phyloP scores from a whole-genome alignment of 2,329 filamentous ascomycete species.

The Paracoccidioides lutzii region DNA sequence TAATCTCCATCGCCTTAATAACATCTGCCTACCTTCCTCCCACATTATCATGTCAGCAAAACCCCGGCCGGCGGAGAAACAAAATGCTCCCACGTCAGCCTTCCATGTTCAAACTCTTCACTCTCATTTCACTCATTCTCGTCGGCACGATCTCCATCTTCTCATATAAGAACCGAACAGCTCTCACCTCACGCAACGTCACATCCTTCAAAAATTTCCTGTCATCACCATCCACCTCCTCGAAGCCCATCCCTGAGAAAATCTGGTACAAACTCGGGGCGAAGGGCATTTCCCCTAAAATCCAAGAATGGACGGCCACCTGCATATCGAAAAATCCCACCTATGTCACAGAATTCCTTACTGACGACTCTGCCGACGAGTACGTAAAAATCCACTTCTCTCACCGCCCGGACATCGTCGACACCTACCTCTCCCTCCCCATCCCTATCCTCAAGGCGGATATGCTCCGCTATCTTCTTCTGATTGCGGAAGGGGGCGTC shows the following conservation, averaged over 20 bases:
- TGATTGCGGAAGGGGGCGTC: not conserved
- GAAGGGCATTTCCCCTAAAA: not conserved
- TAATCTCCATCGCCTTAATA: too few species aligned
- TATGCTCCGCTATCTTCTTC: not conserved
- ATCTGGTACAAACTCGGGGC: not conserved
- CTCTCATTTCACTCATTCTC: too few species aligned
- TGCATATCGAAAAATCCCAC: not conserved
- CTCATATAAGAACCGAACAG: too few species aligned
- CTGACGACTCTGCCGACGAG: not conserved
- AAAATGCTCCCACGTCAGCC: too few species aligned
- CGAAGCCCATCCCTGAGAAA: not conserved
- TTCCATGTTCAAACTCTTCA: too few species aligned
- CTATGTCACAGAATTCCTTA: not conserved
- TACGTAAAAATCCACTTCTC: not conserved
- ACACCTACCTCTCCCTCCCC: not conserved
- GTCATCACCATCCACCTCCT: not conserved
- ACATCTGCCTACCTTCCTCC: too few species aligned
- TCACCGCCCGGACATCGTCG: not conserved
- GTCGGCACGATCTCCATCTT: too few species aligned
- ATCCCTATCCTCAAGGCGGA: not conserved
- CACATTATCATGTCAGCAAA: too few species aligned
- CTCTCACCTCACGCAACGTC: too few species aligned
- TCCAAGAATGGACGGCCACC: not conserved
- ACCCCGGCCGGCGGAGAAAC: too few species aligned
- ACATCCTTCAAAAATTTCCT: too few species aligned